Base-by-base conservation (phyloP, 2,329 filamentous ascomycete species). In the Talaromyces atroroseus region DNA sequence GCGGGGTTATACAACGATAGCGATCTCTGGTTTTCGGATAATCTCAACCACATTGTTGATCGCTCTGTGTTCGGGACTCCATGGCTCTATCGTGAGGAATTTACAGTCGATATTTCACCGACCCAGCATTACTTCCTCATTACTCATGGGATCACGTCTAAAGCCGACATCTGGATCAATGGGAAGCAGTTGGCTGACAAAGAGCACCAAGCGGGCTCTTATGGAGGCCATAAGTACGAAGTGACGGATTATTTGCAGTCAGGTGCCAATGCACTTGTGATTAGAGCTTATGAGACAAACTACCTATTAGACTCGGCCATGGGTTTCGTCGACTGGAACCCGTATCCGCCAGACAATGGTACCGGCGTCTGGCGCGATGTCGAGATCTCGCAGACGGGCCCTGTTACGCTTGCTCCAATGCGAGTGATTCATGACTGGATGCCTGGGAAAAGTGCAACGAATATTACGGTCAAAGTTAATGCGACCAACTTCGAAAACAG, bases 301-400 rank as follows among this genome's bases (percentile, higher is more conserved):
- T 85, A 85, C 64, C 74, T 80, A 16, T 75, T 78, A 23, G 82
- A 86, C 58, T 78, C 86, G 52, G 82, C 79, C 0, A 68, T 84
- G 10, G 81, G 81, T 0, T 86, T 83, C 55, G 78, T 82, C 0
- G 82, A 85, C 62, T 85, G 83, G 82, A 85, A 85, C 54, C 82
- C 82, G 0, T 79, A 80, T 54, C 81, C 83, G 0, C 77, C 81
- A 0, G 83, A 86, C 64, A 85, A 85, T 48, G 83, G 83, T 2
- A 84, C 82, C 0, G 83, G 83, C 0, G 72, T 87, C 8, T 87
- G 84, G 84, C 75, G 84, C 5, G 72, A 85, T 44, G 72, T 86
- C 1, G 75, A 77, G 34, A 54, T 86, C 44, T 80, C 77, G 50
- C 76, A 81, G 64, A 84, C 80, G 0, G 82, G 83, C 0, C 65